phyloP scores from a whole-genome alignment of 352 stramenopile species.

The Globisporangium iwayamae region DNA sequence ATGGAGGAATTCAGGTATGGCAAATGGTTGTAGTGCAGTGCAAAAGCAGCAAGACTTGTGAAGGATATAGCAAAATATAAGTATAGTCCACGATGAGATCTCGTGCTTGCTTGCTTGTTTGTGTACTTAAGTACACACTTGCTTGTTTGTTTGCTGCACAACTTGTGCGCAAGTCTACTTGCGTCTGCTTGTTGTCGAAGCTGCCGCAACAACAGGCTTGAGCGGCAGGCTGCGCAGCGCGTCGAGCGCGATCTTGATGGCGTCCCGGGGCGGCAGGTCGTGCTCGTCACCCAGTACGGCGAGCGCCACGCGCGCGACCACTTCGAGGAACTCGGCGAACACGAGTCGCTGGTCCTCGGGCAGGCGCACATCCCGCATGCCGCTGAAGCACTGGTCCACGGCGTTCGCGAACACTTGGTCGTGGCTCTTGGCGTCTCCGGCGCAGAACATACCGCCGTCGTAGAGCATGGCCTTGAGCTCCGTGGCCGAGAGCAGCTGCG shows the following conservation, averaged over 20 bases:
- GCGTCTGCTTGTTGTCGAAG: conserved; percentile 15
- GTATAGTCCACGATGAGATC: not conserved
- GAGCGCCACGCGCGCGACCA: conserved; percentile 59
- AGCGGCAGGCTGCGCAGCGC: conserved; percentile 57
- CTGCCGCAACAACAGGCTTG: conserved; percentile 4
- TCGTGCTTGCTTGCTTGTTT: not conserved
- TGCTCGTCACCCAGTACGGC: conserved; percentile 50
- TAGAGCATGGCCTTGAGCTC: conserved; percentile 67
- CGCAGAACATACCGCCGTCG: conserved; percentile 76
- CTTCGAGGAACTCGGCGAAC: conserved; percentile 74
- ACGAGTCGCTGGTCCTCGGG: conserved; percentile 49
- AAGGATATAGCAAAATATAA: not conserved
- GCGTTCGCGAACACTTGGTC: conserved; percentile 52
- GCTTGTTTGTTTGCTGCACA: not conserved
- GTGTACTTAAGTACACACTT: not conserved
- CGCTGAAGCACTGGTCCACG: conserved; percentile 62
- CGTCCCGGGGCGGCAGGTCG: conserved; percentile 52
- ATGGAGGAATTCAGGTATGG: not conserved
- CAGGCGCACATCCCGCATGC: conserved; percentile 29
- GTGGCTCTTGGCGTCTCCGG: conserved; percentile 48
- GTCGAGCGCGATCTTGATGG: conserved; percentile 75
- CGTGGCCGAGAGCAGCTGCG: conserved; percentile 36
- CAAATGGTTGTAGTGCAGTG: not conserved
- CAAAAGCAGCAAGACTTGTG: not conserved
- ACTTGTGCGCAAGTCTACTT: conserved; percentile 23